Base-by-base conservation (phyloP, 75 land plant genomes). In the Cunninghamia lanceolata region DNA sequence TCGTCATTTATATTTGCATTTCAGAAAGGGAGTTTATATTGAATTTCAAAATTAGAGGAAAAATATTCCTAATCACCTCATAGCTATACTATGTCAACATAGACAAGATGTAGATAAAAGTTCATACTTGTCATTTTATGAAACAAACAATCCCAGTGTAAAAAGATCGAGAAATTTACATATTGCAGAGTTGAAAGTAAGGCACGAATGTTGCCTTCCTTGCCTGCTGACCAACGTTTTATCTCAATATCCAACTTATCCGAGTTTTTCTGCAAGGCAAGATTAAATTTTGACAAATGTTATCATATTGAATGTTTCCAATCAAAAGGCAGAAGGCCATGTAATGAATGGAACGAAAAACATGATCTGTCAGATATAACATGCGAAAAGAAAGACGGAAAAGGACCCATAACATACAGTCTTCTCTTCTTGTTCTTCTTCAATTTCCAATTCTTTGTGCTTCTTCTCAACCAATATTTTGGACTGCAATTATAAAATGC, bases 151-250 rank as follows among this genome's bases (percentile, higher is more conserved):
- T 82, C 68, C 43, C 17, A 14, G 35, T 38, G 46, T 46, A 45
- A 19, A 36, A 53, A 52, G 46, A 56, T 81, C 71, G 52, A 21
- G 53, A 39, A 56, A 86, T 90, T 91, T 76, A 96, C 97, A 91
- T 90, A 91, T 93, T 97, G 98, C 34, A 96, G 89, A 54, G 98
- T 94, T 43, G 98, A 96, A 3, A 97, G 91, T 56, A 96, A 87
- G 4, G 99, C 93, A 35, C 99, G 90, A 13, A 97, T 92, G 54
- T 97, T 97, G 89, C 94, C 96, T 91, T 95, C 93, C 88, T 93
- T 96, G 52, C 98, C 99, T 54, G 82, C 80, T 50, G 98, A 90
- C 98, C 99, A 97, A 17, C 92, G 83, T 71, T 86, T 86, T 79
- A 97, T 96, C 81, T 94, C 92, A 38, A 84, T 80, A 85, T 97